Base-by-base conservation (phyloP, 225 moss, liverwort and hornwort genomes). In the Asterella californica region DNA sequence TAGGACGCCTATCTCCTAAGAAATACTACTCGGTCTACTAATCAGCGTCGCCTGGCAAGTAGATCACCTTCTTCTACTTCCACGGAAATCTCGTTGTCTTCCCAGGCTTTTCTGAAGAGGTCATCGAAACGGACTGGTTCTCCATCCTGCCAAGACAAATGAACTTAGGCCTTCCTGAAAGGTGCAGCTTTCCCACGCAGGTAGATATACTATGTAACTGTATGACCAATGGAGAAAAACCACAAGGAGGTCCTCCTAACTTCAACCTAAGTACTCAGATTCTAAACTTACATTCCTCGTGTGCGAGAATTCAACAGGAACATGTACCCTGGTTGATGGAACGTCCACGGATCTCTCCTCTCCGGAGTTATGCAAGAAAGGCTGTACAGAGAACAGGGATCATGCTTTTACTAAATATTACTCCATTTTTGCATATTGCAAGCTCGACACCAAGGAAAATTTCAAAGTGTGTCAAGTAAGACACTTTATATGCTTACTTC, bases 81-180 rank as follows among this genome's bases (percentile, higher is more conserved):
- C 24, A 34, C 80, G 61, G 67, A 83, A 57, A 80, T 79, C 45
- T 88, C 91, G 76, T 75, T 83, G 76, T 89, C 83, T 81, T 92
- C 90, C 91, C 92, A 89, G 47, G 89, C 87, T 72, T 79, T 88
- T 76, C 82, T 91, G 67, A 94, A 92, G 2, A 94, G 83, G 59
- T 90, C 92, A 79, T 90, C 91, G 79, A 96, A 92, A 34, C 83
- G 85, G 36, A 86, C 80, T 38, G 86, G 74, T 82, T 84, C 88
- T 87, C 85, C 85, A 79, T 90, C 90, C 94, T 94, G 85, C 81
- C 87, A n/a, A n/a, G n/a, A n/a, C n/a, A n/a, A n/a, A n/a, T n/a
- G n/a, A n/a, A n/a, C n/a, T n/a, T n/a, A n/a, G n/a, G n/a, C n/a
- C n/a, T n/a, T n/a, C n/a, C n/a, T n/a, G n/a, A n/a, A n/a, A n/a